Percentiles rank a stretch among this genome's conserved stretches.
Conservation (phyloP, 164 flowering plant genomes). For the Vitis rotundifolia region DNA sequence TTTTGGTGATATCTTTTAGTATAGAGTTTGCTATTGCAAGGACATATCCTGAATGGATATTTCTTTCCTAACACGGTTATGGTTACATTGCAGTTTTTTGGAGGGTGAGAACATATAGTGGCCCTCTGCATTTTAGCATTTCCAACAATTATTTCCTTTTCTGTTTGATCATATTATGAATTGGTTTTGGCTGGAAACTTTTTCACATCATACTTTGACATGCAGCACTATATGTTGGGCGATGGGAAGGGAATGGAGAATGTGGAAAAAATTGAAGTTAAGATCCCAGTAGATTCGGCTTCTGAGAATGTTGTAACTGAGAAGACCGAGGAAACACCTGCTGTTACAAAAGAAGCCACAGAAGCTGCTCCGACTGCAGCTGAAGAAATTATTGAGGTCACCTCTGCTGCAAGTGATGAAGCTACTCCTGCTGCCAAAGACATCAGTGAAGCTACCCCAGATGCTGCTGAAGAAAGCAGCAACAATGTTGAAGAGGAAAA, state of each 20-base stretch:
- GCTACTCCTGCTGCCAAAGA: slow-evolving; percentile 25
- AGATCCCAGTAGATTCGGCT: slow-evolving; percentile 13
- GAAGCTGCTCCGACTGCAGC: slow-evolving; percentile 16
- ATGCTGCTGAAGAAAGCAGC: slow-evolving; percentile 32
- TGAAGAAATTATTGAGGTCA: slow-evolving; percentile 27
- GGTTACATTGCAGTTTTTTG: no score
- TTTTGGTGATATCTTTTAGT: no score
- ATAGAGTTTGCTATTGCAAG: no score
- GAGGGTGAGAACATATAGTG: no score
- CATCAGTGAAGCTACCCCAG: slow-evolving; percentile 21
- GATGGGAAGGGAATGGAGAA: slow-evolving; percentile 34
- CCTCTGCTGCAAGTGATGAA: slow-evolving; percentile 19
- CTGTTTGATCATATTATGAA: no score
- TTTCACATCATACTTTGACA: background rate
- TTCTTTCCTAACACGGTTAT: no score
- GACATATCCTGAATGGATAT: no score
- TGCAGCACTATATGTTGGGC: slow-evolving; percentile 46
- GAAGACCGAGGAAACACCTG: slow-evolving; percentile 28
- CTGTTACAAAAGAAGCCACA: slow-evolving; percentile 13
- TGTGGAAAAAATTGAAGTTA: slow-evolving; percentile 39
- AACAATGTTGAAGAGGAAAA: slow-evolving; percentile 28
- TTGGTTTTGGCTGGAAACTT: no score
- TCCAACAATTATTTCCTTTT: no score
- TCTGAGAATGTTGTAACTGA: slow-evolving; percentile 32
- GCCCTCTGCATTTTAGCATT: no score